A percentile compares a stretch with the other conserved stretches of the same genome.
Evolutionary conservation across 805 yeast species (phyloP).

Genomic region (Cyberlindnera misumaiensis): DNA sequence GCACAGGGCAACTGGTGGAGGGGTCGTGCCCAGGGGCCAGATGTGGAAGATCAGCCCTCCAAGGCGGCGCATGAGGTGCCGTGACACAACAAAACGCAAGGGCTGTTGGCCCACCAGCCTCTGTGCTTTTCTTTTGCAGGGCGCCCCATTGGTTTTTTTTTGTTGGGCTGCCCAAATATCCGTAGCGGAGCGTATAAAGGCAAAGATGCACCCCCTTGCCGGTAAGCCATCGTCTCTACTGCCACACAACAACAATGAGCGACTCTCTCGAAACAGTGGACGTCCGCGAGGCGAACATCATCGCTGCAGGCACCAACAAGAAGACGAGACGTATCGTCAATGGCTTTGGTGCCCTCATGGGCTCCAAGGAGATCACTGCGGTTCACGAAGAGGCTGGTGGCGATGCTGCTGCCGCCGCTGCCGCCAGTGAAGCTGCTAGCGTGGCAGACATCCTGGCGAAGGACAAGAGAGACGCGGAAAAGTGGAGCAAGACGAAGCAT

Average conservation of each 20-base stretch:
- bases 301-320: conserved; percentile 78
- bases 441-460: conserved; percentile 39
- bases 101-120: no score
- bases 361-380: conserved; percentile 64
- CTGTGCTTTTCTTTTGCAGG: no score
- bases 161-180: not conserved
- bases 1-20: no score
- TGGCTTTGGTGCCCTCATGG: conserved; percentile 77
- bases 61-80: no score
- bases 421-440: conserved; percentile 33
- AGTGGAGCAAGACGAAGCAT: conserved; percentile 39
- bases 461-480: conserved; percentile 35
- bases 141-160: not conserved
- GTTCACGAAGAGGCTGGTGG: conserved; percentile 47
- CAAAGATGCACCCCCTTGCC: no score
- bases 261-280: conserved; percentile 36
- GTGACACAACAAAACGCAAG: no score
- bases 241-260: conserved; percentile 2
- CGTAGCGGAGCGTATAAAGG: not conserved
- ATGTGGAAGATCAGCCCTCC: no score
- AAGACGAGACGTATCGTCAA: conserved; percentile 67
- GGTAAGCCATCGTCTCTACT: not conserved
- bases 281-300: conserved; percentile 62
- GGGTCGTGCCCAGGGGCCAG: no score
- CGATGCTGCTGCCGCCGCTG: no score